Evolutionary conservation across 768 basidiomycete species (phyloP).

Genomic region (Chiua virens): DNA sequence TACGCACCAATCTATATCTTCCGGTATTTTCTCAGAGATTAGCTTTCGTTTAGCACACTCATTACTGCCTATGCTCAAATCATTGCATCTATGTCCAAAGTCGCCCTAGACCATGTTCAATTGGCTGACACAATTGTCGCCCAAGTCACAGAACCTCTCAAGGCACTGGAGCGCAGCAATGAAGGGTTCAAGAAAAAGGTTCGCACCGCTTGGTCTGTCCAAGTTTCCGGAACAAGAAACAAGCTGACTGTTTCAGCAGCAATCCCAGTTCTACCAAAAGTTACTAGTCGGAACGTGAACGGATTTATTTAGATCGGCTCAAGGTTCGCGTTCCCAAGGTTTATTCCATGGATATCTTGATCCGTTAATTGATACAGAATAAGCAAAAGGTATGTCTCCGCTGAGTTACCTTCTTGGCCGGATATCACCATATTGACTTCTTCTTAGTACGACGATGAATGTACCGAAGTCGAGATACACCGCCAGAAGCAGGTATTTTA

Average conservation of each 20-base stretch:
- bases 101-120: conserved; percentile 68
- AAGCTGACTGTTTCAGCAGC: conserved; percentile 41
- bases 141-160: conserved; percentile 66
- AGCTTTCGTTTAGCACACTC: conserved; percentile 54
- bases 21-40: conserved; percentile 12
- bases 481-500: conserved; percentile 72
- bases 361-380: conserved; percentile 15
- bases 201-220: background rate
- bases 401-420: background rate
- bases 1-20: conserved; percentile 25
- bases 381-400: conserved; percentile 31
- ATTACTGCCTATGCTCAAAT: conserved; percentile 68
- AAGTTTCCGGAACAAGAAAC: background rate
- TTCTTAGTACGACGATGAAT: conserved; percentile 75
- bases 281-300: conserved; percentile 70
- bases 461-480: conserved; percentile 65
- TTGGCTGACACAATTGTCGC: conserved; percentile 60
- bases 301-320: conserved; percentile 59
- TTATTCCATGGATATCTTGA: conserved; percentile 1
- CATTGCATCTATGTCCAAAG: conserved; percentile 55
- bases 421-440: conserved; percentile 6
- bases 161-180: conserved; percentile 56
- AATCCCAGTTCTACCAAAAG: conserved; percentile 70
- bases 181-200: conserved; percentile 74
- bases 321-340: conserved; percentile 49